A percentile compares a stretch with the other conserved stretches of the same genome.
Conservation (phyloP, 139 green algal species). For the Coccomyxa sp. region DNA sequence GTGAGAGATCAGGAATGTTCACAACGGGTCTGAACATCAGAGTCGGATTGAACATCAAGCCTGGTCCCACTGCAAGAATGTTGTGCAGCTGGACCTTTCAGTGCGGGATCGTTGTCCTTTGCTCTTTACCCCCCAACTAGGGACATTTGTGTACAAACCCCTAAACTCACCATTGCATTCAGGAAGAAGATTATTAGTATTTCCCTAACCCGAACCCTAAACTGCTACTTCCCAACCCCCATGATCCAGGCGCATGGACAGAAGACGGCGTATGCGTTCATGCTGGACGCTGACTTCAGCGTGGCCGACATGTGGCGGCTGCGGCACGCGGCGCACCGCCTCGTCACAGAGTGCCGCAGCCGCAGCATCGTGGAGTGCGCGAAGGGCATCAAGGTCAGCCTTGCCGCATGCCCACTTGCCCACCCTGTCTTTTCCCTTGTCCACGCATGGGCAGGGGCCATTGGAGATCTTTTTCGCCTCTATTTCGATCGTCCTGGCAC, state of each 20-base stretch:
- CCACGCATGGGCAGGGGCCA: too few species aligned
- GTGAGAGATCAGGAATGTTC: neutral
- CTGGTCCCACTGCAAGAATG: neutral
- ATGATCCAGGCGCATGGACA: slow-evolving; percentile 1
- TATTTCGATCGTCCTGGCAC: too few species aligned
- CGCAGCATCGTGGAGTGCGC: neutral
- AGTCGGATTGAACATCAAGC: neutral
- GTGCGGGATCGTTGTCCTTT: too few species aligned
- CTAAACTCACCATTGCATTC: neutral
- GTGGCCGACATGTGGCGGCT: neutral
- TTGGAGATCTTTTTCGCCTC: too few species aligned
- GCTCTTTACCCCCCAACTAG: too few species aligned
- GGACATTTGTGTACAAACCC: too few species aligned
- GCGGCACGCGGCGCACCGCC: neutral
- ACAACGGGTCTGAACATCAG: neutral
- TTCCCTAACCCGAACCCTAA: too few species aligned
- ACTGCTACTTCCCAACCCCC: too few species aligned
- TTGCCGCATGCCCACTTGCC: too few species aligned
- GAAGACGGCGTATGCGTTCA: slow-evolving; percentile 5
- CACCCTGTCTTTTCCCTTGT: too few species aligned
- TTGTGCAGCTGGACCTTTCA: too few species aligned
- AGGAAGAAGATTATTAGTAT: too few species aligned
- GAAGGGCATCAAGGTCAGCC: neutral
- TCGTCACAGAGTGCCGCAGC: neutral
- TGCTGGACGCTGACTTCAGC: slow-evolving; percentile 7